phyloP scores from a whole-genome alignment of 108 stramenopile species.

The Cylindrotheca closterium region DNA sequence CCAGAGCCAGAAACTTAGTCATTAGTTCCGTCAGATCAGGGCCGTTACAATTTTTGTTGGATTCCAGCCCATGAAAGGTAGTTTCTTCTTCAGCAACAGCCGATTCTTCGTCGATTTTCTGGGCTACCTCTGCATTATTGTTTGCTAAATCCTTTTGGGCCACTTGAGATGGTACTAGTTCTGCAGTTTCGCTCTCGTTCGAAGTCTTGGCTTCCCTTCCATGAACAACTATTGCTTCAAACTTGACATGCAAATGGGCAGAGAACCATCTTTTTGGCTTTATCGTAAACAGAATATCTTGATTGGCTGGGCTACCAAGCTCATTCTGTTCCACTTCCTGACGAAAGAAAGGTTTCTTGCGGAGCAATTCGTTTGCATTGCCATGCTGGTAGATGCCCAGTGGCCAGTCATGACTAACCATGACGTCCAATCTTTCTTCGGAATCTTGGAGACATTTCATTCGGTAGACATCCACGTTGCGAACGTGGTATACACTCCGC shows the following conservation, averaged over 20 bases:
- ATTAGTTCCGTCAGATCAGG: conserved; percentile 68
- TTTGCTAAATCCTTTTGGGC: conserved; percentile 1
- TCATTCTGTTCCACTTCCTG: conserved; percentile 82
- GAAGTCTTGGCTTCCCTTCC: conserved; percentile 7
- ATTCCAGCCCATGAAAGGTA: conserved; percentile 55
- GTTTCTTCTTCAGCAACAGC: conserved; percentile 21
- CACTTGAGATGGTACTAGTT: conserved; percentile 19
- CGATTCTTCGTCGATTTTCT: background rate
- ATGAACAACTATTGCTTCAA: conserved; percentile 86
- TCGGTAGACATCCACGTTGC: conserved; percentile 85
- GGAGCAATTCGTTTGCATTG: conserved; percentile 61
- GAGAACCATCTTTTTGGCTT: conserved; percentile 95
- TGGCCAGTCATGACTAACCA: conserved; percentile 98
- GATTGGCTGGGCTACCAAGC: conserved; percentile 90
- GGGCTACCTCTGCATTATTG: conserved; percentile 1
- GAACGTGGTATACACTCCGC: conserved; percentile 92
- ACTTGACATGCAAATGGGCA: conserved; percentile 98
- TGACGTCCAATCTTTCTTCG: conserved; percentile 64
- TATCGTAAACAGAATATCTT: conserved; percentile 74
- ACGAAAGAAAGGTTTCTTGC: conserved; percentile 82
- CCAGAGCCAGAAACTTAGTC: conserved; percentile 95
- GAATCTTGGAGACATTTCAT: conserved; percentile 49
- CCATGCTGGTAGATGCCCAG: conserved; percentile 89
- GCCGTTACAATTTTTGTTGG: conserved; percentile 29
- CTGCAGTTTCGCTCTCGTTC: background rate